phyloP scores from a whole-genome alignment of 192 early-diverging fungal species.

The Coemansia sp. region DNA sequence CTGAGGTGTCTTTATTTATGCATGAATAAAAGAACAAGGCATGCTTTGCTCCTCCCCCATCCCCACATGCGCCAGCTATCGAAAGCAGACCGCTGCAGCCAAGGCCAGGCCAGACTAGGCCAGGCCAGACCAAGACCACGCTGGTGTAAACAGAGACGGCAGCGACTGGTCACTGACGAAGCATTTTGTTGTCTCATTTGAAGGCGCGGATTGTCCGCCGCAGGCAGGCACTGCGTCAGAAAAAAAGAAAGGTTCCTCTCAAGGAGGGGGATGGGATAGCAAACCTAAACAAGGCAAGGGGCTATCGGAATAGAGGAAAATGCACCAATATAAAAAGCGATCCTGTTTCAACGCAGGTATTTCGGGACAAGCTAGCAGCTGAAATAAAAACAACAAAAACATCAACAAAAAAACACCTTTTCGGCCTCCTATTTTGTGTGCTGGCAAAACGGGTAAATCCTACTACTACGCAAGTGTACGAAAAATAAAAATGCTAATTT shows the following conservation, averaged over 20 bases:
- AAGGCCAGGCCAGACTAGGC: too few relatives aligned
- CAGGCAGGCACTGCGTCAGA: neutral
- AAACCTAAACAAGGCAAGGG: neutral
- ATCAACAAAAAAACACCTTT: neutral
- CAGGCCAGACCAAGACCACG: too few relatives aligned
- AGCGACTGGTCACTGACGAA: neutral
- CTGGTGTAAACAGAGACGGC: neutral
- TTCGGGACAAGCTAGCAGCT: neutral
- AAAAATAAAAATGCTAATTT: neutral
- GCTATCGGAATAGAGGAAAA: neutral
- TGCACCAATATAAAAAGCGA: neutral
- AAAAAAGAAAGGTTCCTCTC: neutral
- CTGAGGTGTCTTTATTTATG: neutral
- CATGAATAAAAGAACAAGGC: neutral
- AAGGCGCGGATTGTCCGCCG: too few relatives aligned
- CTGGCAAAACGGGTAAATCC: constrained; percentile 1
- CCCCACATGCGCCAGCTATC: too few relatives aligned
- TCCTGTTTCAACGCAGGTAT: neutral
- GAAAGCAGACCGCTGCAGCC: too few relatives aligned
- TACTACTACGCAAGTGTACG: neutral
- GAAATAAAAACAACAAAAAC: neutral
- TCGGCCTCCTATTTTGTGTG: neutral
- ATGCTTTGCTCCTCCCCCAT: neutral
- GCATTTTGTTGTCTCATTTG: neutral
- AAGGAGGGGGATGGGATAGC: neutral